Conservation (phyloP, 805 yeast genomes). For the Suhomyces kilbournensis region DNA sequence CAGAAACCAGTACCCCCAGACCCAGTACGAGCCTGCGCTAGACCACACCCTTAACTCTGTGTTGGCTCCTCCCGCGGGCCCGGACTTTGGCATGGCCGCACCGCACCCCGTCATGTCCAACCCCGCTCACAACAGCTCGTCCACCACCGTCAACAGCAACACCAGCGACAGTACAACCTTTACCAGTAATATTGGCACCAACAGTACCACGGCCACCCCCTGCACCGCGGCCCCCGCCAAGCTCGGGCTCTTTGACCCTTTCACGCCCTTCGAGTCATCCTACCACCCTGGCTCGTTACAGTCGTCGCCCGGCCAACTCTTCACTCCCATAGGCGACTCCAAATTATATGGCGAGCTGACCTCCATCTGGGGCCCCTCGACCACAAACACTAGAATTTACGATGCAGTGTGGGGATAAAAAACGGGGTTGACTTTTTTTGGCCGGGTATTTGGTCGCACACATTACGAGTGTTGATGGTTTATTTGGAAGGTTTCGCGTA, state of each 20-base stretch:
- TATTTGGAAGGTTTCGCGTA: background rate
- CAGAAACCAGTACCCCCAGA: background rate
- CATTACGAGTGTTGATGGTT: background rate
- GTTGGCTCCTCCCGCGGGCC: background rate
- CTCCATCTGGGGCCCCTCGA: constrained; percentile 23
- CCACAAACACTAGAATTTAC: constrained; percentile 8
- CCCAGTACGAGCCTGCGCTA: background rate
- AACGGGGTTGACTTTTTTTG: constrained; percentile 8
- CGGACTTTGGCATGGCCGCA: background rate
- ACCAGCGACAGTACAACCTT: background rate
- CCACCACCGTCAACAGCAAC: constrained; percentile 6
- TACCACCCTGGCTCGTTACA: background rate
- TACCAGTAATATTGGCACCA: constrained; percentile 1
- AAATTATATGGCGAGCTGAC: background rate
- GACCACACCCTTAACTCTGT: background rate
- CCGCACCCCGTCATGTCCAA: background rate
- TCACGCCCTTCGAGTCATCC: constrained; percentile 17
- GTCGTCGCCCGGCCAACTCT: background rate
- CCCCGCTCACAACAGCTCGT: constrained; percentile 5
- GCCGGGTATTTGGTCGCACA: background rate
- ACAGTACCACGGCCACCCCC: background rate
- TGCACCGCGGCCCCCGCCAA: background rate
- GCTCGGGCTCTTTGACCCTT: constrained; percentile 25
- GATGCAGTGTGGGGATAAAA: constrained; percentile 31
- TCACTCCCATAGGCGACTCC: constrained; percentile 4